Percentiles rank a stretch among this genome's conserved stretches.
These are phyloP conservation scores for Aspergillus egyptiacus DNA, from an alignment of 495 filamentous ascomycete species.

Conservation along the genomic window DNA sequence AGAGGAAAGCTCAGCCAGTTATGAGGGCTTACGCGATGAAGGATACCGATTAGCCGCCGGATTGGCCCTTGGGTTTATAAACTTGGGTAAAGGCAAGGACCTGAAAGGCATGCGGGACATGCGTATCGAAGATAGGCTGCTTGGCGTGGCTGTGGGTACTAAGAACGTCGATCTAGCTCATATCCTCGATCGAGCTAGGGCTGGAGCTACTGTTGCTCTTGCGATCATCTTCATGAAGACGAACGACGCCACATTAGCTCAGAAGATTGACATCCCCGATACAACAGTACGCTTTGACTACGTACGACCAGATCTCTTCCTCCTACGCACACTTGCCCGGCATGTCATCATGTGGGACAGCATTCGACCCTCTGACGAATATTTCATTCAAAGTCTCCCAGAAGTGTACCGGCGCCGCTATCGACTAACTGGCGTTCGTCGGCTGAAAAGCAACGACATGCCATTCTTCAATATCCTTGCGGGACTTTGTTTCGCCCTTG, in stretches of 20 bases:
- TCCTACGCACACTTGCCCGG: slow-evolving; percentile 83
- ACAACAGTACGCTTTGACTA: slow-evolving; percentile 89
- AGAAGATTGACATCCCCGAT: slow-evolving; percentile 89
- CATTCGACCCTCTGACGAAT: slow-evolving; percentile 62
- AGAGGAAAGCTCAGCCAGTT: slow-evolving; percentile 58
- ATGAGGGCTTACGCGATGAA: slow-evolving; percentile 79
- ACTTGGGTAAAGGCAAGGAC: slow-evolving; percentile 83
- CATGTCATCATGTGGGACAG: slow-evolving; percentile 91
- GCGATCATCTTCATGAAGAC: slow-evolving; percentile 98
- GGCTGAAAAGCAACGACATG: slow-evolving; percentile 68
- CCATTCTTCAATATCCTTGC: slow-evolving; percentile 90
- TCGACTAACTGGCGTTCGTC: slow-evolving; percentile 46
- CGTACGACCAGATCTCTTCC: slow-evolving; percentile 84
- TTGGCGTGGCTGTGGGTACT: slow-evolving; percentile 75
- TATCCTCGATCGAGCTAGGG: slow-evolving; percentile 84
- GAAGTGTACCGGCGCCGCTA: slow-evolving; percentile 52
- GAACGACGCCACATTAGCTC: slow-evolving; percentile 77
- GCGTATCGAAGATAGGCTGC: slow-evolving; percentile 80
- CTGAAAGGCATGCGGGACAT: slow-evolving; percentile 89
- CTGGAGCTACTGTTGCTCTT: slow-evolving; percentile 81
- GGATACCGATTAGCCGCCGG: slow-evolving; percentile 91
- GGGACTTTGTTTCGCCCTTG: slow-evolving; percentile 80
- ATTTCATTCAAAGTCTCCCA: slow-evolving; percentile 72
- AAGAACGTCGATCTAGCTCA: slow-evolving; percentile 87
- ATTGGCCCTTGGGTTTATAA: slow-evolving; percentile 90